These are phyloP conservation scores for Pseudognaphalium luteoalbum DNA, from an alignment of 129 eudicot genomes.

Conservation along the genomic window DNA sequence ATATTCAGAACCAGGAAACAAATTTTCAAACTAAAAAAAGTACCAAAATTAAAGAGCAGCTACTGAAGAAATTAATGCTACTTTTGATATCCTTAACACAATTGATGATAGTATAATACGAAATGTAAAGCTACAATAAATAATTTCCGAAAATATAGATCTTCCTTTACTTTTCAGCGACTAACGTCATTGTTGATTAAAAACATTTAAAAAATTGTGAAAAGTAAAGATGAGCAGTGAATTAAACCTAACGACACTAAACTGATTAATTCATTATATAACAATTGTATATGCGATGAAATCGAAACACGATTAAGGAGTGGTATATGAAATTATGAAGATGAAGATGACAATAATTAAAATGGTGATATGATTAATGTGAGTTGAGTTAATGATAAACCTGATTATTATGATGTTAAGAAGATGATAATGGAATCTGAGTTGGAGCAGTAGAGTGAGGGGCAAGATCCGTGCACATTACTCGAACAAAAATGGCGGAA, in stretches of 20 bases:
- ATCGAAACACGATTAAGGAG: too few relatives aligned
- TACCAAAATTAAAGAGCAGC: neutral
- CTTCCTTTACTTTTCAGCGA: conserved; percentile 28
- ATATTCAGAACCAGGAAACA: conserved; percentile 19
- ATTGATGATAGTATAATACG: neutral
- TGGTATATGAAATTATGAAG: neutral
- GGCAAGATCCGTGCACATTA: conserved; percentile 37
- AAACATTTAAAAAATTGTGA: conserved; percentile 4
- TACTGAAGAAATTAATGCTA: conserved; percentile 9
- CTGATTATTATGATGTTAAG: conserved; percentile 18
- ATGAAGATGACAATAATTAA: neutral
- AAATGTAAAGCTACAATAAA: conserved; percentile 1
- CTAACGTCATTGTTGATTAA: conserved; percentile 22
- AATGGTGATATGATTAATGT: conserved; percentile 3
- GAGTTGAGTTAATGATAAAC: conserved; percentile 31
- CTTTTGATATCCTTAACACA: conserved; percentile 14
- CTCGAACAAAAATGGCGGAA: too few relatives aligned
- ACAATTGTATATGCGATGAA: neutral
- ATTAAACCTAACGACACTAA: conserved; percentile 16
- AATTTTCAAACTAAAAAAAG: conserved; percentile 3
- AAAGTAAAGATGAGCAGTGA: conserved; percentile 28
- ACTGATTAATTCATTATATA: conserved; percentile 7
- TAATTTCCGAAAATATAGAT: conserved; percentile 21
- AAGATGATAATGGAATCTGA: conserved; percentile 28
- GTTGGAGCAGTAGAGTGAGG: conserved; percentile 25